Base-by-base conservation (phyloP, 768 basidiomycete genomes). In the Leccinum fibrillosum region DNA sequence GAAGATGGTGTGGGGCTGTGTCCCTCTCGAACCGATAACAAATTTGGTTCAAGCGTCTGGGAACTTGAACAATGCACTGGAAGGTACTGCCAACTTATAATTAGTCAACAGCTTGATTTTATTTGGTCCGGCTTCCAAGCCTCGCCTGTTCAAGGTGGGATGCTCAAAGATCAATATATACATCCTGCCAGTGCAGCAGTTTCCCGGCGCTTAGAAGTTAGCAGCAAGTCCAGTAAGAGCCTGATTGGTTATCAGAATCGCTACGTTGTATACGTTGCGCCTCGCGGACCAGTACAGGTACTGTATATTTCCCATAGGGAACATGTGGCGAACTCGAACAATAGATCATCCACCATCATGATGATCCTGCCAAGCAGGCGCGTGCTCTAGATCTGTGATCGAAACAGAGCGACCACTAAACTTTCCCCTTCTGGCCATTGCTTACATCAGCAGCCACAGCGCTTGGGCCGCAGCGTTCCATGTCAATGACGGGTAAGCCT, bases 371-470 rank as follows among this genome's bases (percentile, higher is more conserved):
- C 28, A 30, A 19, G 19, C 19, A 19, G 19, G 19, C 19, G 19
- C 19, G 19, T 32, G 28, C 28, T 28, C 28, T 28, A 9, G 32
- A 12, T 32, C 32, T 32, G 11, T 35, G 35, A 35, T 21, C 19
- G 42, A 44, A 44, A 30, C 8, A 19, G 11, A 4, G n/a, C 11
- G 42, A 57, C 32, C 42, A 54, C 53, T 53, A 47, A 44, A 55
- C 57, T 34, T 61, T 37, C 32, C 54, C 8, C 47, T 60, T 54
- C 19, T 37, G 45, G 54, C 3, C 19, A 19, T n/a, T 45, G 54
- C 44, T 69, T 68, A 67, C 30, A 17, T 68, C 65, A 69, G 59
- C 56, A 8, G 4, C 39, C 6, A n/a, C 39, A 15, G 15, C 25
- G 25, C 25, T 6, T 17, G 9, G 4, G 32, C 32, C 32, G 32